phyloP scores from a whole-genome alignment of 2,329 filamentous ascomycete species.

The Coniochaeta sp. region DNA sequence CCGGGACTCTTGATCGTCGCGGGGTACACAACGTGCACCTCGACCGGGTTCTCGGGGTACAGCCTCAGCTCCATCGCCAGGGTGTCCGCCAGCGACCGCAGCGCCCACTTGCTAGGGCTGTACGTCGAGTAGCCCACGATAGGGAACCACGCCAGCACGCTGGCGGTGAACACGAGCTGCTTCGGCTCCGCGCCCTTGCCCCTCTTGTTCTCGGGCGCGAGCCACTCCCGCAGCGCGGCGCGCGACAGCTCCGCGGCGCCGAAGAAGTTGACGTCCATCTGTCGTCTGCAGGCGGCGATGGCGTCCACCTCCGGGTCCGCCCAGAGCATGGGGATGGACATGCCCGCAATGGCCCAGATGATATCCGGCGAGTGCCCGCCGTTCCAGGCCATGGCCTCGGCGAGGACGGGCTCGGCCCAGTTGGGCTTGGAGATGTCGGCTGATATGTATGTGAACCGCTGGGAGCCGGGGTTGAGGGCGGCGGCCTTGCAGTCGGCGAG shows the following conservation, averaged over 20 bases:
- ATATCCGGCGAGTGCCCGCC: conserved; percentile 66
- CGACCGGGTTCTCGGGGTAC: conserved; percentile 67
- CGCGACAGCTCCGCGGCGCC: conserved; percentile 81
- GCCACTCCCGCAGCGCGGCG: conserved; percentile 69
- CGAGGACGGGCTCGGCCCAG: conserved; percentile 64
- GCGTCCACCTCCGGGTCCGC: conserved; percentile 59
- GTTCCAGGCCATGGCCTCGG: conserved; percentile 74
- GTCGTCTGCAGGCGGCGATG: conserved; percentile 57
- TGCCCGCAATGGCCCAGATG: conserved; percentile 85
- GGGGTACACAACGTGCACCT: conserved; percentile 76
- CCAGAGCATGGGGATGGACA: conserved; percentile 68
- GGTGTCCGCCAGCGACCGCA: conserved; percentile 76
- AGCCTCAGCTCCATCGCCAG: conserved; percentile 77
- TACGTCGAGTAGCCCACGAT: conserved; percentile 81
- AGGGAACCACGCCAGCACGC: conserved; percentile 66
- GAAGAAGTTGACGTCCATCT: conserved; percentile 94
- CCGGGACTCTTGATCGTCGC: conserved; percentile 77
- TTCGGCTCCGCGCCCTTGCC: conserved; percentile 45
- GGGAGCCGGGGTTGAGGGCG: conserved; percentile 57
- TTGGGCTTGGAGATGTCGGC: conserved; percentile 69
- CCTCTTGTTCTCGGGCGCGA: conserved; percentile 36
- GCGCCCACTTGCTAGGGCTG: conserved; percentile 74
- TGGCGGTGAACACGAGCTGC: conserved; percentile 85
- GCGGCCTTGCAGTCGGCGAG: conserved; percentile 51
- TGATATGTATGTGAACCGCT: conserved; percentile 77